phyloP scores from a whole-genome alignment of 179 eudicot species.

The Gypsophila paniculata region DNA sequence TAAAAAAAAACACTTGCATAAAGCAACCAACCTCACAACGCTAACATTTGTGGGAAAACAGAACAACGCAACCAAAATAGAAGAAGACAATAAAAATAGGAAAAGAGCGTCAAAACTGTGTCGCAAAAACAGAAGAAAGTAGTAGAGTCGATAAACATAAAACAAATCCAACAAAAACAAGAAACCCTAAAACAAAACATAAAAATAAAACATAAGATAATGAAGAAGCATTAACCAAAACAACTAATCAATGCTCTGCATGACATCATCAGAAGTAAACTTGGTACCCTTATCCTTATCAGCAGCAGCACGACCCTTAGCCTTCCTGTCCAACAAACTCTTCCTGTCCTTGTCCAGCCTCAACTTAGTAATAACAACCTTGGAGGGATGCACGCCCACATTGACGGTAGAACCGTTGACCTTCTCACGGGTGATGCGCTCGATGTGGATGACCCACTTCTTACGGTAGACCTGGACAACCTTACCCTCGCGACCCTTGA shows the following conservation, averaged over 20 bases:
- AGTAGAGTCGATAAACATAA: no score
- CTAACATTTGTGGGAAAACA: no score
- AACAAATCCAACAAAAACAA: no score
- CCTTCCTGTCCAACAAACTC: constrained; percentile 48
- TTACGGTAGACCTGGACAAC: constrained; percentile 54
- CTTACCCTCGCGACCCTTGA: constrained; percentile 62
- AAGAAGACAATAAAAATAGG: no score
- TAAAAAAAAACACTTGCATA: no score
- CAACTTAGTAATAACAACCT: constrained; percentile 49
- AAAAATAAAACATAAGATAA: neutral
- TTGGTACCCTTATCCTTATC: constrained; percentile 64
- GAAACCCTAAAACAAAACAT: neutral
- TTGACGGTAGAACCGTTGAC: constrained; percentile 60
- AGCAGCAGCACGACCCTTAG: constrained; percentile 57
- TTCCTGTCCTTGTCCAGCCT: constrained; percentile 58
- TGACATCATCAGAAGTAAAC: constrained; percentile 56
- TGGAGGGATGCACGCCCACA: constrained; percentile 52
- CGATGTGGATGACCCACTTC: constrained; percentile 65
- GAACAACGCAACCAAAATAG: no score
- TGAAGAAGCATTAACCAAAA: no score
- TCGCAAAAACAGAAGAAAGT: no score
- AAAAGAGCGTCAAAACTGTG: no score
- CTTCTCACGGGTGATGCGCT: constrained; percentile 59
- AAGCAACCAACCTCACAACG: no score
- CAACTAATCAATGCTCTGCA: constrained; percentile 47